Evolutionary conservation across 1,284 basidiomycete species (phyloP).

Genomic region (Leucoagaricus sp.): DNA sequence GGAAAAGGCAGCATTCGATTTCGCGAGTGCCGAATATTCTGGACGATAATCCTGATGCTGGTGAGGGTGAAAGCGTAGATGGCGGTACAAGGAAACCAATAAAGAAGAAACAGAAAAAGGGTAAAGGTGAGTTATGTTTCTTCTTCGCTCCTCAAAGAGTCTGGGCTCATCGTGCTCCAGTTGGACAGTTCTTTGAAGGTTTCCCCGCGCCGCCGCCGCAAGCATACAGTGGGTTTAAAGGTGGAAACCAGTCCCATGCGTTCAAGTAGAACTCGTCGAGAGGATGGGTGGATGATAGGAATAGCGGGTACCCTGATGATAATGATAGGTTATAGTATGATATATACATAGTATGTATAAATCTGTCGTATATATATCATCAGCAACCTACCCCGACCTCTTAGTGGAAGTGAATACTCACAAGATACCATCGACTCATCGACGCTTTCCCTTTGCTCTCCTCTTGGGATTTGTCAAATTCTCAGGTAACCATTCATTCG

Average conservation of each 20-base stretch:
- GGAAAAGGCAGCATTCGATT: slow-evolving; percentile 65
- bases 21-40: slow-evolving; percentile 76
- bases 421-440: slow-evolving; percentile 16
- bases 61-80: slow-evolving; percentile 33
- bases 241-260: slow-evolving; percentile 71
- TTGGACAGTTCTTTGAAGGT: slow-evolving; percentile 49
- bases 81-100: slow-evolving; percentile 36
- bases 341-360: background rate
- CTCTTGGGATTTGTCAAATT: slow-evolving; percentile 41
- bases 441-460: slow-evolving; percentile 41
- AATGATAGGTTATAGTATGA: background rate
- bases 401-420: too few species aligned
- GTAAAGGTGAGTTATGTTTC: slow-evolving; percentile 44
- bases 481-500: slow-evolving; percentile 52
- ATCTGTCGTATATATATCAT: too few species aligned
- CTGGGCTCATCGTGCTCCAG: slow-evolving; percentile 25
- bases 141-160: background rate
- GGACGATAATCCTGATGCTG: slow-evolving; percentile 55
- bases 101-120: slow-evolving; percentile 49
- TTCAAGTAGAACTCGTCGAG: slow-evolving; percentile 47
- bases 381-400: too few species aligned
- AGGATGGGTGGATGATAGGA: background rate
- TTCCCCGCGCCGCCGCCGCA: slow-evolving; percentile 71
- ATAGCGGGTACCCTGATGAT: too few species aligned
- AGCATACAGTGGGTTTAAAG: slow-evolving; percentile 65